Conservation (phyloP, 371 early-diverging fungal species). For the Mucor sp. region DNA sequence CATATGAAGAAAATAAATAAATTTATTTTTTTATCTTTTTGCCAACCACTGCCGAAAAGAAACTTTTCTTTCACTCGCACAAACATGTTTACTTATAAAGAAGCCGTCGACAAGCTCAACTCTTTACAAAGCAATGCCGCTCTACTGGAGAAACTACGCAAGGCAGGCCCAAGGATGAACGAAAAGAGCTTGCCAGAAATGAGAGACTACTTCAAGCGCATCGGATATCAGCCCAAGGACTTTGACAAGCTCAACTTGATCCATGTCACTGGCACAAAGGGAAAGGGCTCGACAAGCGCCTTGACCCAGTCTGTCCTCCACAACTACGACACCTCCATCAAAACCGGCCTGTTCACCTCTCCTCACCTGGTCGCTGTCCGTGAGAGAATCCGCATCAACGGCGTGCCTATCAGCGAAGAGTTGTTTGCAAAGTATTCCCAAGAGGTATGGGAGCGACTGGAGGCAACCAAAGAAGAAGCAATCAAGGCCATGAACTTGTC, state of each 20-base stretch:
- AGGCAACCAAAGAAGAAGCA: slow-evolving; percentile 52
- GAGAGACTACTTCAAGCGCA: slow-evolving; percentile 61
- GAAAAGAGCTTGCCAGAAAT: slow-evolving; percentile 73
- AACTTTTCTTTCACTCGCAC: background rate
- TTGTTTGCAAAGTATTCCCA: slow-evolving; percentile 87
- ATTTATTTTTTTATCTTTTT: background rate
- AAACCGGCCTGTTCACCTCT: slow-evolving; percentile 86
- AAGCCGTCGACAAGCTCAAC: slow-evolving; percentile 78
- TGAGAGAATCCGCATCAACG: slow-evolving; percentile 94
- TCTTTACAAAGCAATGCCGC: slow-evolving; percentile 82
- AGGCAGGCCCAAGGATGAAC: slow-evolving; percentile 74
- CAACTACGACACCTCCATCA: slow-evolving; percentile 38
- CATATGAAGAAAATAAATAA: slow-evolving; percentile 4
- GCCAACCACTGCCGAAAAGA: slow-evolving; percentile 14
- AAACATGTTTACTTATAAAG: slow-evolving; percentile 23
- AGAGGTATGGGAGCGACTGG: slow-evolving; percentile 79
- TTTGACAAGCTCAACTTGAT: slow-evolving; percentile 77
- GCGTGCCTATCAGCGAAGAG: slow-evolving; percentile 74
- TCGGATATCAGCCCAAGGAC: slow-evolving; percentile 72
- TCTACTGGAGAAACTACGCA: slow-evolving; percentile 71
- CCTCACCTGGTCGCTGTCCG: slow-evolving; percentile 93
- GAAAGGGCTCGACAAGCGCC: slow-evolving; percentile 85
- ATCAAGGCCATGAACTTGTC: slow-evolving; percentile 25
- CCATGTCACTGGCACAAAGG: slow-evolving; percentile 88
- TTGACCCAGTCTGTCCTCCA: slow-evolving; percentile 71